Evolutionary conservation across 2,329 filamentous ascomycete genomes (phyloP).

Genomic region (Tolypocladium cylindrosporum): DNA sequence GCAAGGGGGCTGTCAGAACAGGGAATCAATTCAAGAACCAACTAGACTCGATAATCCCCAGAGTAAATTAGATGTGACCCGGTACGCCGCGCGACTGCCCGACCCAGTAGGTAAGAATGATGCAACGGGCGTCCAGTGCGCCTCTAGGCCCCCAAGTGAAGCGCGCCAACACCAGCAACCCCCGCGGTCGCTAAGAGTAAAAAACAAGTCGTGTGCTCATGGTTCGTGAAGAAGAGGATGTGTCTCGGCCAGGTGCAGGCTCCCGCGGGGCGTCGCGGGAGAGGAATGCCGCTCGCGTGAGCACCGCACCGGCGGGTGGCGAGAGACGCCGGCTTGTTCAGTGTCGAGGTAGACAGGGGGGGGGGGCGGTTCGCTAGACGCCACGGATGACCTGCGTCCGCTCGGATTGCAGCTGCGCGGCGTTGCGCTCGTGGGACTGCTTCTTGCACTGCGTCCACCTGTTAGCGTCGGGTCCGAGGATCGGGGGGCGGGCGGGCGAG

Average conservation of each 20-base stretch:
- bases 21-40: neutral
- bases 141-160: conserved; percentile 3
- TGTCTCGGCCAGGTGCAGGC: neutral
- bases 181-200: neutral
- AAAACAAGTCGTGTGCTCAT: conserved; percentile 9
- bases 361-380: conserved; percentile 38
- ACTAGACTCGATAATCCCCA: neutral
- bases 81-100: conserved; percentile 7
- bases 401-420: conserved; percentile 84
- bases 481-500: conserved; percentile 7
- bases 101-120: conserved; percentile 5
- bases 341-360: neutral
- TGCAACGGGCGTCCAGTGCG: conserved; percentile 7
- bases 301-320: neutral
- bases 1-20: neutral
- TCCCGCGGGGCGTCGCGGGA: neutral
- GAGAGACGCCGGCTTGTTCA: neutral
- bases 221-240: conserved; percentile 1
- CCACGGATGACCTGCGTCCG: conserved; percentile 90
- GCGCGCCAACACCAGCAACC: conserved; percentile 1
- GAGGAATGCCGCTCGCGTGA: neutral
- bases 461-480: conserved; percentile 1
- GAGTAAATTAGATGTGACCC: conserved; percentile 1
- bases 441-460: conserved; percentile 65
- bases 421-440: conserved; percentile 89